Evolutionary conservation across 1,284 basidiomycete genomes (phyloP), one percentile per base, ranked within the genome.

Genomic region (Meripilus lineatus): DNA sequence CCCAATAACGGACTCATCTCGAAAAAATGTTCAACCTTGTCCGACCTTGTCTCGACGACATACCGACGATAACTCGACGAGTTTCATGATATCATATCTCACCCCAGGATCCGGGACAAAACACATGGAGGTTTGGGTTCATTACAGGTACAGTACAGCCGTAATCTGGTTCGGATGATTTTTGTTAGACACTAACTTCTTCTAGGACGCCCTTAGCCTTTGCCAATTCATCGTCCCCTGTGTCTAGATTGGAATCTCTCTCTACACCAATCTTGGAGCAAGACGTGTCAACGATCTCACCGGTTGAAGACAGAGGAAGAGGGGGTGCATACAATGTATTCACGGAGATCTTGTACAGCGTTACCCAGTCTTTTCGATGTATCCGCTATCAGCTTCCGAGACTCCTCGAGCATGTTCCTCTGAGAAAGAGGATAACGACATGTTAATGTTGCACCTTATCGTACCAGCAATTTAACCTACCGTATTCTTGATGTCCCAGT

Each of bases 401-500:
- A 83, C 68, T 93, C 90, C 50, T 85, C 83, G 47, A 84, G 61
- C 63, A 93, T 74, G 58, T 77, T 79, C 54, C 69, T 78, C 89
- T 92, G 37, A 17, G 24, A 23, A 32, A 23, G 22, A 35, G 41
- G 38, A 24, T 42, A 22, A 22, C 23, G n/a, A 14, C 40, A 40
- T 15, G 41, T n/a, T n/a, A n/a, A n/a, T n/a, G n/a, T n/a, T n/a
- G n/a, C n/a, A n/a, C n/a, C n/a, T n/a, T n/a, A n/a, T n/a, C n/a
- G n/a, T n/a, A n/a, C n/a, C n/a, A 17, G n/a, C 30, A 26, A 30
- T 13, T 38, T 23, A 40, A 71, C 86, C 58, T 61, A 91, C 91
- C 52, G 79, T 81, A 64, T 87, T 89, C 62, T 83, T 83, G 59
- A 91, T 72, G 52, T 90, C 83, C 75, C 86, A 91, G 32, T 82